phyloP scores from a whole-genome alignment of 768 basidiomycete species.

The Leccinum subtestaceum region DNA sequence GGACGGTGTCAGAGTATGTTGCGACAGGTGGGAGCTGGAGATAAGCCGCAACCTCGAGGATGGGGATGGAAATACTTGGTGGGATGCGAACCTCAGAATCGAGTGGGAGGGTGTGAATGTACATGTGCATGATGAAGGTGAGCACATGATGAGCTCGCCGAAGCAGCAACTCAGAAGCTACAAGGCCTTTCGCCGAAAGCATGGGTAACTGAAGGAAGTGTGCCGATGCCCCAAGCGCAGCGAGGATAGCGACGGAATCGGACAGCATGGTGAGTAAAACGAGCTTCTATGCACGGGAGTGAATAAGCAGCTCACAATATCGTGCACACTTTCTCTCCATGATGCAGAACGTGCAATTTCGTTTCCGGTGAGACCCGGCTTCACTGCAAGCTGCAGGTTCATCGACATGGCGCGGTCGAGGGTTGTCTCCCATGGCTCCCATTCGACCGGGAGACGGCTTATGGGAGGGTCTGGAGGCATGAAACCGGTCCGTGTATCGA shows the following conservation, averaged over 20 bases:
- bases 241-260: background rate
- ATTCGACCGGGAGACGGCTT: slow-evolving; percentile 54
- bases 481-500: slow-evolving; percentile 88
- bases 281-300: background rate
- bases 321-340: slow-evolving; percentile 53
- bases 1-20: slow-evolving; percentile 88
- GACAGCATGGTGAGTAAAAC: background rate
- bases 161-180: slow-evolving; percentile 51
- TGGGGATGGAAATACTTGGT: slow-evolving; percentile 65
- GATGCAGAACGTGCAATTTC: slow-evolving; percentile 42
- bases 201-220: slow-evolving; percentile 48
- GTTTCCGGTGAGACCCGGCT: slow-evolving; percentile 34
- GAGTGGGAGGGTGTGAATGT: slow-evolving; percentile 62
- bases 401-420: slow-evolving; percentile 48
- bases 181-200: slow-evolving; percentile 45
- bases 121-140: slow-evolving; percentile 72
- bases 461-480: slow-evolving; percentile 80
- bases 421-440: slow-evolving; percentile 70
- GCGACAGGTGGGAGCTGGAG: slow-evolving; percentile 84
- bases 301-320: slow-evolving; percentile 37
- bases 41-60: slow-evolving; percentile 63
- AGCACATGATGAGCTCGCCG: slow-evolving; percentile 74
- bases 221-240: background rate
- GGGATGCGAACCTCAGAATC: slow-evolving; percentile 63
- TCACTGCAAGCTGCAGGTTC: slow-evolving; percentile 56